Conservation (phyloP, 139 green algal genomes). For the Dunaliella sp. region DNA sequence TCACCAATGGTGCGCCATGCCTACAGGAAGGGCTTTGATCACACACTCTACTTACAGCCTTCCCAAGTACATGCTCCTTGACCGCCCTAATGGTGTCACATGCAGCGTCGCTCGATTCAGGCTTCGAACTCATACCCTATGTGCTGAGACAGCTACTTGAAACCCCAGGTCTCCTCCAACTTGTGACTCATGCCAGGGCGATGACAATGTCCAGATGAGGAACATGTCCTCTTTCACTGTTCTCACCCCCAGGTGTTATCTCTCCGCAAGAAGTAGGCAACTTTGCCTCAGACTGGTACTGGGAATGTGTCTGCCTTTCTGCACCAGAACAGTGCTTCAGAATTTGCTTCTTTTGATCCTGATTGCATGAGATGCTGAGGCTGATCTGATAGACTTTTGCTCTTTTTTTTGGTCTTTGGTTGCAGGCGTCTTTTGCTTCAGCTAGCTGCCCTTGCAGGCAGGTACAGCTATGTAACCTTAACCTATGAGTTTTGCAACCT, state of each 20-base stretch:
- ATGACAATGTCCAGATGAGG: not conserved
- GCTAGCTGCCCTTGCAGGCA: not conserved
- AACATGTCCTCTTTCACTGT: not conserved
- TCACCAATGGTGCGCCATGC: not conserved
- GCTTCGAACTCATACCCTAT: not conserved
- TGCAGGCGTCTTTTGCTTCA: no score
- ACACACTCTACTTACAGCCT: not conserved
- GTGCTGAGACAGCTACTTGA: no score
- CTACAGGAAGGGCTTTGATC: not conserved
- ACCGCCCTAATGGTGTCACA: no score
- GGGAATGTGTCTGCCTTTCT: constrained; percentile 20
- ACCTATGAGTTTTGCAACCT: no score
- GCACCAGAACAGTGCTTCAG: not conserved
- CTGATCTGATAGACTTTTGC: no score
- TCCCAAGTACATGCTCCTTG: no score
- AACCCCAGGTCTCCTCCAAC: no score
- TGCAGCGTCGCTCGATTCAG: not conserved
- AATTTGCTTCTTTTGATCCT: no score
- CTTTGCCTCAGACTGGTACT: constrained; percentile 42
- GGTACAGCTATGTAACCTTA: not conserved
- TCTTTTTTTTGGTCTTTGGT: no score
- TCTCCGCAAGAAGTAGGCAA: not conserved
- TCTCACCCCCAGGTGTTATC: not conserved
- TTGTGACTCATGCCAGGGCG: not conserved
- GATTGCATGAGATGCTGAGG: no score